Evolutionary conservation across 495 filamentous ascomycete genomes (phyloP).

Genomic region (Penicillium roqueforti): DNA sequence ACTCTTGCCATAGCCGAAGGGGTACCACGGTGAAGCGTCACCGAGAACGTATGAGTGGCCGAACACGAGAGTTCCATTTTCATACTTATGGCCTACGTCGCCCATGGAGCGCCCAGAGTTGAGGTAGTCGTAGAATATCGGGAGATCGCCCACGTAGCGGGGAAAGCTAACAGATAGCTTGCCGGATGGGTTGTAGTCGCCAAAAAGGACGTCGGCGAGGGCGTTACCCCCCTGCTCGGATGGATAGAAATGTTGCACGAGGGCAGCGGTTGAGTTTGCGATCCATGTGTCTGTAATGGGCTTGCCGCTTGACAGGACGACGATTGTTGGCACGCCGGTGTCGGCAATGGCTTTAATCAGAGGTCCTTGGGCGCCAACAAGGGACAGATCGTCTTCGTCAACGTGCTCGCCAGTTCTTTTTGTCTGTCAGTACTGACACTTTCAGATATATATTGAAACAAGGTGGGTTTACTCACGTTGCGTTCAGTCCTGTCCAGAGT

Average conservation of each 20-base stretch:
- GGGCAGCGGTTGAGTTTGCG: constrained; percentile 51
- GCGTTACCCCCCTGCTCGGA: constrained; percentile 60
- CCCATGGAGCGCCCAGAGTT: constrained; percentile 56
- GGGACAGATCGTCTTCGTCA: constrained; percentile 55
- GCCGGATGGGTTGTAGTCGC: constrained; percentile 60
- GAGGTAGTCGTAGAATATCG: constrained; percentile 66
- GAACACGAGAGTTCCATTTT: constrained; percentile 59
- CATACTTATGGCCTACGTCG: constrained; percentile 43
- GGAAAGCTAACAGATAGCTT: constrained; percentile 68
- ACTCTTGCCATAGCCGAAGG: constrained; percentile 65
- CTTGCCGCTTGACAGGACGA: constrained; percentile 66
- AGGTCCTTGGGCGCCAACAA: constrained; percentile 66
- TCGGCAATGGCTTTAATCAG: constrained; percentile 59
- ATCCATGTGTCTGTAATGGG: constrained; percentile 68
- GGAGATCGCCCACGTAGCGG: constrained; percentile 58
- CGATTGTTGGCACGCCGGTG: constrained; percentile 63
- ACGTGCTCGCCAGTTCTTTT: constrained; percentile 66
- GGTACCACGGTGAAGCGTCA: constrained; percentile 53
- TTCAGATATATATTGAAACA: not conserved
- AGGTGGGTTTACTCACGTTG: constrained; percentile 38
- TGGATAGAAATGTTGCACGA: constrained; percentile 69
- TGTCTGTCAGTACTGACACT: not conserved
- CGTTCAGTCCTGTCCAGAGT: constrained; percentile 64
- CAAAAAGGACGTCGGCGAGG: constrained; percentile 64
- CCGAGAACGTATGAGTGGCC: constrained; percentile 63